A percentile compares a stretch with the other conserved stretches of the same genome.
Conservation (phyloP, 2,329 filamentous ascomycete genomes). For the Cladorrhinum sp. region DNA sequence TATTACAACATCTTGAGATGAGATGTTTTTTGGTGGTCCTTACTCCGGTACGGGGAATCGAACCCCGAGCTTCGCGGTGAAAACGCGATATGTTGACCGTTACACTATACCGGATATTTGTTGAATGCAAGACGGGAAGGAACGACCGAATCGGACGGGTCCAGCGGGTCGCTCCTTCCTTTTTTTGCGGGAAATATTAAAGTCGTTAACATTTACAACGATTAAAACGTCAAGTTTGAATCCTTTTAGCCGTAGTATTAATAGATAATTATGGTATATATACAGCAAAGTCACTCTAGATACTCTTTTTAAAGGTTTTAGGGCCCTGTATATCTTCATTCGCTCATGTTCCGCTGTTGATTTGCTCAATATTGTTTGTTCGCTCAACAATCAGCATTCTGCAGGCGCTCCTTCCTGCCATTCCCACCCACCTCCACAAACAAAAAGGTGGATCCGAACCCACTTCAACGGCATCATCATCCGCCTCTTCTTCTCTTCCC, state of each 20-base stretch:
- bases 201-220: neutral
- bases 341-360: no score
- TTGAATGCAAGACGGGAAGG: neutral
- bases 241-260: neutral
- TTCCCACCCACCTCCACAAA: neutral
- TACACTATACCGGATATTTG: slow-evolving; percentile 27
- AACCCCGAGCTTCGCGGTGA: slow-evolving; percentile 30
- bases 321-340: no score
- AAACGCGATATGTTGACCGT: slow-evolving; percentile 30
- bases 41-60: slow-evolving; percentile 28
- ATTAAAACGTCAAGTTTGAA: no score
- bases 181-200: neutral
- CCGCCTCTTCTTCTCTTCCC: neutral
- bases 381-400: neutral
- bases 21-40: no score
- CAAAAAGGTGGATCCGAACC: neutral
- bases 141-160: neutral
- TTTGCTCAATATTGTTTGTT: neutral
- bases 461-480: neutral
- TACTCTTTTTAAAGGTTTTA: no score
- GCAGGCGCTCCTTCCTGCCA: neutral
- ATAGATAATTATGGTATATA: neutral
- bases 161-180: neutral
- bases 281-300: no score
- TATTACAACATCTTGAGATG: neutral